These are phyloP conservation scores for Lactifluus pinguis DNA, from an alignment of 768 basidiomycete species.

Conservation along the genomic window DNA sequence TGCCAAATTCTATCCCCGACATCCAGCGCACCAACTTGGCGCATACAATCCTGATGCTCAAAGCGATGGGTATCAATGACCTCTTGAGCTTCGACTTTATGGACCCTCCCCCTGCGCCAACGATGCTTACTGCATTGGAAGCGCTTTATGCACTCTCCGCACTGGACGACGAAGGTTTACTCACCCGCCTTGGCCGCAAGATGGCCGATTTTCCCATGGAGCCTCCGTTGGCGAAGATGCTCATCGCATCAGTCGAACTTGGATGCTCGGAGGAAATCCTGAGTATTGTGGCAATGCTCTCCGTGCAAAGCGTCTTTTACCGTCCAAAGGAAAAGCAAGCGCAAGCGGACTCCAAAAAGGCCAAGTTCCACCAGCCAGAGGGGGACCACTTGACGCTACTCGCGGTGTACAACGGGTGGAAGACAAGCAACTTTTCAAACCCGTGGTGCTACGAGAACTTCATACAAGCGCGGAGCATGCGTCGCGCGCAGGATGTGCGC, in stretches of 20 bases:
- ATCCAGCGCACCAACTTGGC: conserved; percentile 94
- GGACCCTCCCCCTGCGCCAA: conserved; percentile 96
- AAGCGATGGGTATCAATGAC: conserved; percentile 99
- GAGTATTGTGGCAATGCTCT: conserved; percentile 95
- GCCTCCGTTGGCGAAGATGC: conserved; percentile 91
- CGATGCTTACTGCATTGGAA: conserved; percentile 94
- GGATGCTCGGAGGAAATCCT: conserved; percentile 98
- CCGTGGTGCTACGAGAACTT: conserved; percentile 99
- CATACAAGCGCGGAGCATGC: conserved; percentile 95
- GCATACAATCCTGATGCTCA: conserved; percentile 86
- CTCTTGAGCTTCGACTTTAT: conserved; percentile 97
- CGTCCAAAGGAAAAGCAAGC: conserved; percentile 99
- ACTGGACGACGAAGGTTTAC: conserved; percentile 89
- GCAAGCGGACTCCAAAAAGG: conserved; percentile 98
- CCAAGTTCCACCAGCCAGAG: conserved; percentile 98
- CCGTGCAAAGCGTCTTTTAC: conserved; percentile 94
- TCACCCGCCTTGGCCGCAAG: conserved; percentile 91
- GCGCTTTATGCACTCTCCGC: conserved; percentile 92
- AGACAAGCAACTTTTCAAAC: conserved; percentile 89
- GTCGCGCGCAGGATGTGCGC: conserved; percentile 92
- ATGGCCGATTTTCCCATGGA: conserved; percentile 99
- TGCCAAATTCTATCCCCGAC: conserved; percentile 93
- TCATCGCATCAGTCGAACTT: conserved; percentile 94
- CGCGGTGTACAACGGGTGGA: conserved; percentile 99
- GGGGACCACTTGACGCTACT: conserved; percentile 89